Evolutionary conservation across 179 eudicot genomes (phyloP), one percentile per base, ranked within the genome.

Genomic region (Beta corolliflora): DNA sequence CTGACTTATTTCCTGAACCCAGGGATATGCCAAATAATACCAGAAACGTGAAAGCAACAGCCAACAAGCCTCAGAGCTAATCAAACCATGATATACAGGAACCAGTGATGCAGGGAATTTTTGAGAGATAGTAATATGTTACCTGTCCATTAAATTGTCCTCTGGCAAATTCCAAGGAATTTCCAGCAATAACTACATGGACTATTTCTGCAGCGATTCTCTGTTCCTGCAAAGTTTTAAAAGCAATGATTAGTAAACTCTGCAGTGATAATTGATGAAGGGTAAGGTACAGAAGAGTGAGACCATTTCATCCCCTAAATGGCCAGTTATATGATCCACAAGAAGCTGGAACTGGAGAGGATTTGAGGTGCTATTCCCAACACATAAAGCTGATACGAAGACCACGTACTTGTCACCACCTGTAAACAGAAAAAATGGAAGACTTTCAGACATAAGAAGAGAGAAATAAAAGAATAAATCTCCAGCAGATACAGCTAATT

Each of bases 301-400:
- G 64, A 95, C 99, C 92, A 87, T 90, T 68, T 95, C 97, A 83
- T 95, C 99, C 81, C 99, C 99, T 63, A 94, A 87, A 87, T 95
- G 94, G 58, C 99, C 99, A 56, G 98, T 94, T 80, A 95, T 89
- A 84, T 95, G 99, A 86, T 95, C 99, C 70, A 94, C 92, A 82
- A 95, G 88, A 71, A 95, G 94, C 93, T 95, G 98, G 77, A 88
- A 87, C 82, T 88, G 92, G 70, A 95, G 95, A 79, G 99, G 99
- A 77, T 94, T 92, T 61, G 92, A 87, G 56, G 87, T 80, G 87
- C 83, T 88, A 86, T 91, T 86, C 73, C 98, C 99, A 67, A 91
- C 88, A 79, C 91, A 89, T 80, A 95, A 80, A 15, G 97, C 95
- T 50, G 99, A 95, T 76, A 91, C 83, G 76, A 95, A 88, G 71